Evolutionary conservation across 1,284 basidiomycete genomes (phyloP), one percentile per base, ranked within the genome.

Genomic region (Rhizoctonia solani): DNA sequence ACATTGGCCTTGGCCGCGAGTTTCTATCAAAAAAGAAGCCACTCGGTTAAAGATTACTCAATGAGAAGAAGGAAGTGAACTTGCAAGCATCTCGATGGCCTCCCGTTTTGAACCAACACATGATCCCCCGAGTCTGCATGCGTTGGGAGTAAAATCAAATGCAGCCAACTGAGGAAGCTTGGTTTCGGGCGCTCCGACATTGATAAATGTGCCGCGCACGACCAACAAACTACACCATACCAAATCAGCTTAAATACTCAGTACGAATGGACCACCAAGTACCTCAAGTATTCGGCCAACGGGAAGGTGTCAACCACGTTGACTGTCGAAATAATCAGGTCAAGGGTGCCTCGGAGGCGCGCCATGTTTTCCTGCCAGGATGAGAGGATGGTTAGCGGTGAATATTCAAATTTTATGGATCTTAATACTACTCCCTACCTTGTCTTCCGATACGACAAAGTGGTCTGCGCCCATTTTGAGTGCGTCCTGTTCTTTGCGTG

Each of bases 101-200:
- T 89, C 87, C 69, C 81, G 80, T 78, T 86, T 87, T 75, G 79
- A 85, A 37, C 87, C 87, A 56, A 89, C 85, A 75, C 84, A 80
- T 47, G 77, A 79, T 21, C 79, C 81, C 27, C 80, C 80, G 54
- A 77, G 65, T 56, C 73, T 73, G 72, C 79, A 75, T 70, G 78
- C 77, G 70, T 78, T 78, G 25, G 81, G 53, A 6, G 76, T 77
- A 25, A 82, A 76, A 68, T 79, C 73, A 70, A 77, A 76, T 1
- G 75, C 73, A 49, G 74, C 74, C 8, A 79, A 44, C 1, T 72
- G 73, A 16, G 82, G 82, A 66, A 84, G 71, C 5, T 75, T 73
- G 49, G 81, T 78, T 71, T 83, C 79, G 16, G 84, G 83, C 52
- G 86, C 77, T 8, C 81, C 84, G 42, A 85, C 82, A 59, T 81